phyloP scores from a whole-genome alignment of 176 grass and related monocot genomes.

The Musa schizocarpa region DNA sequence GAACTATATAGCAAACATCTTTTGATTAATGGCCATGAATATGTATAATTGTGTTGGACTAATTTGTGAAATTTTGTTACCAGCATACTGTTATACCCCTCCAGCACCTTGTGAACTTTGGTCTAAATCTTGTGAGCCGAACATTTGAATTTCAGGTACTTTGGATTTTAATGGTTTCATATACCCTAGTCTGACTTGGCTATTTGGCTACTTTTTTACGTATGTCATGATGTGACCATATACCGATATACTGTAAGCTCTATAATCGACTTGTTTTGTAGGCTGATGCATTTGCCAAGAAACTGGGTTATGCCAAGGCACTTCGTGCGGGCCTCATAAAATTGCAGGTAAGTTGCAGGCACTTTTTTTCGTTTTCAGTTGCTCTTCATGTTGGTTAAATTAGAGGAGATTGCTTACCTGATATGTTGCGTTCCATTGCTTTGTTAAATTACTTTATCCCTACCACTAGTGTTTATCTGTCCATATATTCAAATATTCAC shows the following conservation, averaged over 20 bases:
- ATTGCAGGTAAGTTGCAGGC: slow-evolving; percentile 52
- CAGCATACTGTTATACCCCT: slow-evolving; percentile 96
- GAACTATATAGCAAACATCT: neutral
- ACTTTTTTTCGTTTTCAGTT: slow-evolving; percentile 5
- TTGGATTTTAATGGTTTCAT: slow-evolving; percentile 6
- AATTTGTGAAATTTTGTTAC: slow-evolving; percentile 22
- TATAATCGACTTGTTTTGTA: slow-evolving; percentile 16
- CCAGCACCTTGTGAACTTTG: slow-evolving; percentile 80
- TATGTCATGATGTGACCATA: too few relatives aligned
- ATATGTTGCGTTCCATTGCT: too few relatives aligned
- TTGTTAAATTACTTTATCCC: too few relatives aligned
- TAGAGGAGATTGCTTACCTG: neutral
- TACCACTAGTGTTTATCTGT: too few relatives aligned
- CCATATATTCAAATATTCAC: too few relatives aligned
- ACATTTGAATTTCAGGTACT: slow-evolving; percentile 98
- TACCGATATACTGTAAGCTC: too few relatives aligned
- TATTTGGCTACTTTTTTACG: too few relatives aligned
- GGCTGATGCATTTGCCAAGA: slow-evolving; percentile 99
- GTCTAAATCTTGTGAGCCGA: slow-evolving; percentile 91
- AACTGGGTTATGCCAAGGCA: slow-evolving; percentile 65
- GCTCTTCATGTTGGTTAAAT: neutral
- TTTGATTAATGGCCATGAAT: neutral
- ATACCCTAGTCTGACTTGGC: neutral
- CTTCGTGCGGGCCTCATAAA: slow-evolving; percentile 76
- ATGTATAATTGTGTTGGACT: neutral